Percentiles rank a stretch among this genome's conserved stretches.
phyloP scores from a whole-genome alignment of 179 eudicot species.

The Gypsophila paniculata region DNA sequence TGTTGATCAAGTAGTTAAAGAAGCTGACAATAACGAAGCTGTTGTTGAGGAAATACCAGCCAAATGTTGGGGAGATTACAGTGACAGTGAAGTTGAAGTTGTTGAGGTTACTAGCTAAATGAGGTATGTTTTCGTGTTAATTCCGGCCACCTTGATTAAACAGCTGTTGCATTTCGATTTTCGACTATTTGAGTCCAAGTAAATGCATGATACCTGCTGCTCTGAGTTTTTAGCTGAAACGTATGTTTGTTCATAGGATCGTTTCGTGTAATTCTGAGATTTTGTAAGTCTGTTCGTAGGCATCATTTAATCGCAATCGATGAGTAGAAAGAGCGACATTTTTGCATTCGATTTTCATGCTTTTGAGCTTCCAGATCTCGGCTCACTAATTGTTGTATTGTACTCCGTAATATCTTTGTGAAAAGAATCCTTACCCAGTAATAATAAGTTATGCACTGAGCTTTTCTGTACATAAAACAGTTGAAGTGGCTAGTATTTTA shows the following conservation, averaged over 20 bases:
- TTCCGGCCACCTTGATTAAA: slow-evolving; percentile 1
- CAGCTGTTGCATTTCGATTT: slow-evolving; percentile 6
- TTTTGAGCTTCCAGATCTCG: background rate
- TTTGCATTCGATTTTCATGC: slow-evolving; percentile 24
- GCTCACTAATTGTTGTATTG: slow-evolving; percentile 19
- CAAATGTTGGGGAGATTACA: slow-evolving; percentile 82
- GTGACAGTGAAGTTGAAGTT: slow-evolving; percentile 62
- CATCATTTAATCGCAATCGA: slow-evolving; percentile 7
- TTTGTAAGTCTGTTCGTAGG: slow-evolving; percentile 21
- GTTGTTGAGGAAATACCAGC: slow-evolving; percentile 39
- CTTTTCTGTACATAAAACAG: background rate
- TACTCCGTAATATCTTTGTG: slow-evolving; percentile 4
- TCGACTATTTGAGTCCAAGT: background rate
- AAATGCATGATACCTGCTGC: slow-evolving; percentile 13
- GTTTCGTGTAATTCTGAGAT: slow-evolving; percentile 9
- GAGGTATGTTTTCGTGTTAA: slow-evolving; percentile 18
- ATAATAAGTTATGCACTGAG: slow-evolving; percentile 19
- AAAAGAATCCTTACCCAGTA: slow-evolving; percentile 17
- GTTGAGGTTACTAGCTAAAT: slow-evolving; percentile 46
- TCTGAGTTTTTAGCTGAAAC: slow-evolving; percentile 12
- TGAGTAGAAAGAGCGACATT: slow-evolving; percentile 12
- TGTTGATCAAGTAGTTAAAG: slow-evolving; percentile 12
- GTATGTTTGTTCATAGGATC: slow-evolving; percentile 12
- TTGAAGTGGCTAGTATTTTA: background rate
- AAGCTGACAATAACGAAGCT: slow-evolving; percentile 19